Evolutionary conservation across 441 rosid genomes (phyloP).

Genomic region (Biscutella laevigata): DNA sequence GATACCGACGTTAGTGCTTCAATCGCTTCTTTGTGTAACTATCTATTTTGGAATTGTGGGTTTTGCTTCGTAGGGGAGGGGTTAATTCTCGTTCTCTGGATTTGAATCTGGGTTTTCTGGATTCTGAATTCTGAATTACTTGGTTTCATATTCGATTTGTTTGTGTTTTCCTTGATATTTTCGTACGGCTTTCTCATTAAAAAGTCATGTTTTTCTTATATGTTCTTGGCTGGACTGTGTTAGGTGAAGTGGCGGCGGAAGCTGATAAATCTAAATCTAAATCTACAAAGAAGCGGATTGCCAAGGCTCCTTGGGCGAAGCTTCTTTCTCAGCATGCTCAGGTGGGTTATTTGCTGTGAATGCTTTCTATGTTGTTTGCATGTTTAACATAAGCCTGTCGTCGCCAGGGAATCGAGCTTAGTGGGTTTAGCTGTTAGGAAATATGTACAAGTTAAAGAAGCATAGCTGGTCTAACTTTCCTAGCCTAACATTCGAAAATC

Average conservation of each 20-base stretch:
- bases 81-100: not conserved
- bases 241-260: constrained; percentile 30
- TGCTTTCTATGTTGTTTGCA: not conserved
- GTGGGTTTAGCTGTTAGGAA: not conserved
- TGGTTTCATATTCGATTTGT: not conserved
- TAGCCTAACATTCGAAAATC: not conserved
- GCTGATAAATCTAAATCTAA: constrained; percentile 49
- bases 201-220: too few species aligned
- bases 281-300: constrained; percentile 43
- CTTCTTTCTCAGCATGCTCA: constrained; percentile 74
- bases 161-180: too few species aligned
- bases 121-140: constrained; percentile 2
- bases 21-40: not conserved
- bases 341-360: constrained; percentile 31
- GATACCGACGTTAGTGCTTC: not conserved
- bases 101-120: constrained; percentile 17
- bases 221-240: not conserved
- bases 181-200: too few species aligned
- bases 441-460: not conserved
- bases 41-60: not conserved
- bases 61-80: not conserved
- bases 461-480: not conserved
- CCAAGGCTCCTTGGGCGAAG: constrained; percentile 70
- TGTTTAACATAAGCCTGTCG: not conserved
- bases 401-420: not conserved